phyloP scores from a whole-genome alignment of 257 asterid genomes.

The Solanum habrochaites region DNA sequence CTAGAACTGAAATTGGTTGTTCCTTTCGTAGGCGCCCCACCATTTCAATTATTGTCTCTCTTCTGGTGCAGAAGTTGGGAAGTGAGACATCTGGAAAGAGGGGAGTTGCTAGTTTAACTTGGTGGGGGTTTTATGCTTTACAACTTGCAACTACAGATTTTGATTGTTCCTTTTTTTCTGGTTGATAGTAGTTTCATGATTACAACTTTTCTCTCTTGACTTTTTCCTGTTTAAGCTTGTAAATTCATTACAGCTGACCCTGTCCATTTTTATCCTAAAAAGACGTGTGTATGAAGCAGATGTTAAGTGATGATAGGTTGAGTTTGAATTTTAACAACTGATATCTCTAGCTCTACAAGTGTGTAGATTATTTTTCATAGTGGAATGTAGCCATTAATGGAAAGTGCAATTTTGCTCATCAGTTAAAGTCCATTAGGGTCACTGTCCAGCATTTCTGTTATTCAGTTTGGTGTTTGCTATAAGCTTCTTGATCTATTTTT shows the following conservation, averaged over 20 bases:
- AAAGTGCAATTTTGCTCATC: not conserved
- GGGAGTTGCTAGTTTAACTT: not conserved
- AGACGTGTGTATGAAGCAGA: constrained; percentile 3
- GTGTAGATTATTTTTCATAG: not conserved
- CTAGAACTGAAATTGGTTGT: constrained; percentile 7
- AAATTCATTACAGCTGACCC: not conserved
- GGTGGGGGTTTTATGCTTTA: not conserved
- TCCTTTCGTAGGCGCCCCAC: constrained; percentile 6
- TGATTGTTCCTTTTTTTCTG: not conserved
- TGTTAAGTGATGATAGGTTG: not conserved
- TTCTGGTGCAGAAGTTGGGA: not conserved
- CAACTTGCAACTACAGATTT: not conserved
- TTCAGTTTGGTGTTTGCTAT: not conserved
- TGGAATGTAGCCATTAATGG: not conserved
- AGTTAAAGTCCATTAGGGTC: not conserved
- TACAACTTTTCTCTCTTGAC: not conserved
- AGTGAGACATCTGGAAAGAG: constrained; percentile 16
- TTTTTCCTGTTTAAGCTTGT: not conserved
- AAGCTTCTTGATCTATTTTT: not conserved
- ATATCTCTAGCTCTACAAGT: not conserved
- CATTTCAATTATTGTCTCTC: constrained; percentile 1
- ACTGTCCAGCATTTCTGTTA: not conserved
- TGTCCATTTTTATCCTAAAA: not conserved
- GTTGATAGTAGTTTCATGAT: not conserved
- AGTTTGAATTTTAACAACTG: not conserved